Evolutionary conservation across 129 eudicot genomes (phyloP), one percentile per base, ranked within the genome.

Genomic region (Artemisia annua): DNA sequence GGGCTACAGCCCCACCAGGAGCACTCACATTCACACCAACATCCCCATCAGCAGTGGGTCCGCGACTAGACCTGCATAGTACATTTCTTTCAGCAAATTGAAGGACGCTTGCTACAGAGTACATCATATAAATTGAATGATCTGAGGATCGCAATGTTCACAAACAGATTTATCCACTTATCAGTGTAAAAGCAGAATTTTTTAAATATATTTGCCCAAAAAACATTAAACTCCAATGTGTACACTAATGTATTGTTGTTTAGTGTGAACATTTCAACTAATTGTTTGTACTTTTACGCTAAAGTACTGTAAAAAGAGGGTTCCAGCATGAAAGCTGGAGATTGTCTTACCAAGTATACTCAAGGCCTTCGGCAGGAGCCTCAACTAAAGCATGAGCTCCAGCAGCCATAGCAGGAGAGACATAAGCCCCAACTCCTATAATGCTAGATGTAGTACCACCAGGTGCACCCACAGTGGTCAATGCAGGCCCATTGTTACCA

Each of bases 1-100:
- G 99, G 69, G 99, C 97, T 73, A 94, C 88, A 0, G 99, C 99
- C 51, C 99, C 97, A 72, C 99, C 99, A 84, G 99, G 93, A 75
- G 99, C 99, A 86, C 99, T 94, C 69, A 94, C 85, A 70, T 81
- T 84, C 81, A 94, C 96, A 32, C 99, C 99, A 77, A 94, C 85
- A 82, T 90, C 99, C 49, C 99, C 99, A 68, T 94, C 99, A 76
- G 78, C 91, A 49, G 99, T 94, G 75, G 99, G 99, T 55, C 99
- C 99, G 64, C 99, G 88, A 75, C 99, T 94, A 81, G 99, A 94
- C 99, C 98, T 93, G 83, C 87, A 89, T 65, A 66, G 55, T 87
- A 81, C 82, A 83, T 63, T 76, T 20, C 49, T 70, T 69, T 55
- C 54, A 75, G 82, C 63, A 75, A 55, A 64, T 54, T 28, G 72